A percentile compares a stretch with the other conserved stretches of the same genome.
These are phyloP conservation scores for Cutaneotrichosporon sp. DNA, from an alignment of 1,284 basidiomycete genomes.

Conservation along the genomic window DNA sequence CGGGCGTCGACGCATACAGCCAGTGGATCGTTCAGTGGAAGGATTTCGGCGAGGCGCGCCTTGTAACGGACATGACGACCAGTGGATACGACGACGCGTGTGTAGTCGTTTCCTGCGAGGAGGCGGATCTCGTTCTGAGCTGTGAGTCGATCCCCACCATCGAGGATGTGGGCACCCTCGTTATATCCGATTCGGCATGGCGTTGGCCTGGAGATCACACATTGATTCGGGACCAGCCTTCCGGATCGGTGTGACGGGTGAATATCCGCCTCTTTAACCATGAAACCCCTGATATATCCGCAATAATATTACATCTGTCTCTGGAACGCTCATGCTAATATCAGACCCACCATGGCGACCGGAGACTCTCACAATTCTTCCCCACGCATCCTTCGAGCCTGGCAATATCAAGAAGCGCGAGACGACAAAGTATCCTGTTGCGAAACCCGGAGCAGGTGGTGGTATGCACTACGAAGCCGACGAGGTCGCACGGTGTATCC, in stretches of 20 bases:
- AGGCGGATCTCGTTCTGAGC: slow-evolving; percentile 36
- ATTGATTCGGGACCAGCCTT: too few relatives aligned
- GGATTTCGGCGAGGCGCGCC: slow-evolving; percentile 33
- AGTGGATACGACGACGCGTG: slow-evolving; percentile 24
- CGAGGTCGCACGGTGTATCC: slow-evolving; percentile 73
- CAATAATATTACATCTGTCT: too few relatives aligned
- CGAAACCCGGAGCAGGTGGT: slow-evolving; percentile 53
- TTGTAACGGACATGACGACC: slow-evolving; percentile 33
- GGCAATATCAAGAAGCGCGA: slow-evolving; percentile 23
- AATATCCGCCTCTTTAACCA: too few relatives aligned
- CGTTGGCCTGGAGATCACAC: too few relatives aligned
- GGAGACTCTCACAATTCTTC: slow-evolving; percentile 27
- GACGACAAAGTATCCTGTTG: slow-evolving; percentile 55
- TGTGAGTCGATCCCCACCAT: slow-evolving; percentile 35
- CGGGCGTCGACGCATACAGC: slow-evolving; percentile 73
- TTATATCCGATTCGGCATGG: too few relatives aligned
- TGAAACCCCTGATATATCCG: too few relatives aligned
- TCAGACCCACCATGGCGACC: slow-evolving; percentile 35
- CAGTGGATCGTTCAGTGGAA: slow-evolving; percentile 69
- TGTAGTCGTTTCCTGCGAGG: slow-evolving; percentile 35
- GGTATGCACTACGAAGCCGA: slow-evolving; percentile 49
- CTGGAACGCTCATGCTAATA: too few relatives aligned
- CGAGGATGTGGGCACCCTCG: neutral
- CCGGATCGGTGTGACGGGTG: too few relatives aligned
- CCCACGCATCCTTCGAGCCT: slow-evolving; percentile 59